Conservation (phyloP, 768 basidiomycete genomes). For the Porpolomopsis calyptriformis region DNA sequence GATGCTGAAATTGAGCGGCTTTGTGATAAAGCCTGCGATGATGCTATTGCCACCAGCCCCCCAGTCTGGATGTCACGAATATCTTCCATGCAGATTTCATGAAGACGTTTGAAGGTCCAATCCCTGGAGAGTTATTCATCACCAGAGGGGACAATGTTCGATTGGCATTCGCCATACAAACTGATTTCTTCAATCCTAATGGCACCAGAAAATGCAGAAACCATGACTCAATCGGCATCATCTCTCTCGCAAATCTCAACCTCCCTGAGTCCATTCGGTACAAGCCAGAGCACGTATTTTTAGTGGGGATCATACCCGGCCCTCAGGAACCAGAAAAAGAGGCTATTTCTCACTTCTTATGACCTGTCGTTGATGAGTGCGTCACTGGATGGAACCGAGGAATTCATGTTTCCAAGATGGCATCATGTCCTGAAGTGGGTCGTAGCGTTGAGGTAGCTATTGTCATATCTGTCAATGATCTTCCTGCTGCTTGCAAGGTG, state of each 20-base stretch:
- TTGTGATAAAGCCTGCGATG: conserved; percentile 10
- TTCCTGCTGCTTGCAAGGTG: conserved; percentile 23
- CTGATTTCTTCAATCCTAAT: conserved; percentile 30
- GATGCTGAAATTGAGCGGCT: conserved; percentile 4
- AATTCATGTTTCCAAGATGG: conserved; percentile 18
- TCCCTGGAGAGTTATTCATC: no score
- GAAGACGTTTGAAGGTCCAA: conserved; percentile 2
- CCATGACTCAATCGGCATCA: conserved; percentile 14
- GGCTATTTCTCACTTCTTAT: conserved; percentile 29
- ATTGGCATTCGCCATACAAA: conserved; percentile 20
- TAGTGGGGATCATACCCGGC: conserved; percentile 29
- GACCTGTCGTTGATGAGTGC: conserved; percentile 28
- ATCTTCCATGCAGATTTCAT: no score
- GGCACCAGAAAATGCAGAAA: conserved; percentile 21
- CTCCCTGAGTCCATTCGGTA: conserved; percentile 24
- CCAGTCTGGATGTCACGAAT: background rate
- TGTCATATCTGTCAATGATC: conserved; percentile 25
- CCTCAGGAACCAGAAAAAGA: conserved; percentile 25
- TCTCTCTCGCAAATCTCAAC: conserved; percentile 27
- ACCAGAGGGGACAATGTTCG: conserved; percentile 16
- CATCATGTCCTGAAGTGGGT: conserved; percentile 15
- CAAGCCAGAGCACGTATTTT: conserved; percentile 29
- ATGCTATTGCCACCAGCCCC: background rate
- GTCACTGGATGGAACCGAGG: conserved; percentile 24
- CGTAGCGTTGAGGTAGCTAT: conserved; percentile 19